phyloP scores from a whole-genome alignment of 2,329 filamentous ascomycete genomes.

The Trichoderma sp. region DNA sequence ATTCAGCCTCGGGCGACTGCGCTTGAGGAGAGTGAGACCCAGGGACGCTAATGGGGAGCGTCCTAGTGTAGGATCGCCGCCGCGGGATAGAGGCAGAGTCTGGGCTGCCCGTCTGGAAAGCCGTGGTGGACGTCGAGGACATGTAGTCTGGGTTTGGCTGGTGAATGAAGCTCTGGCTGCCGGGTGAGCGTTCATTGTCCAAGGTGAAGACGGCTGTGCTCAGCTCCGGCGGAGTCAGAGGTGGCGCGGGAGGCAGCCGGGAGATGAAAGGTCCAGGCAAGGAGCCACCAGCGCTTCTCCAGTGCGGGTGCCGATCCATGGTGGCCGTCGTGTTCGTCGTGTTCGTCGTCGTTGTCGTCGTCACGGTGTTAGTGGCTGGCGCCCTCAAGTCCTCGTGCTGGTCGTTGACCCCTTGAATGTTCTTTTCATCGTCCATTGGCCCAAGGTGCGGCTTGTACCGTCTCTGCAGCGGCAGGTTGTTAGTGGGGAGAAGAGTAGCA shows the following conservation, averaged over 20 bases:
- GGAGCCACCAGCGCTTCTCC: slow-evolving; percentile 27
- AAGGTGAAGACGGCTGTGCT: slow-evolving; percentile 43
- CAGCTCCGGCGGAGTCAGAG: slow-evolving; percentile 48
- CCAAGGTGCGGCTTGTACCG: slow-evolving; percentile 24
- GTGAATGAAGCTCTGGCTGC: slow-evolving; percentile 41
- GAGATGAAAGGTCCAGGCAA: slow-evolving; percentile 33
- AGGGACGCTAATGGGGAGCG: slow-evolving; percentile 37
- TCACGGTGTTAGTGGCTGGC: slow-evolving; percentile 1
- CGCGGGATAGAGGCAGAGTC: slow-evolving; percentile 35
- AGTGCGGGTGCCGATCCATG: slow-evolving; percentile 29
- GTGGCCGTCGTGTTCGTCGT: background rate
- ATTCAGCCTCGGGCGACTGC: slow-evolving; percentile 24
- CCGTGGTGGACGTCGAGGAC: slow-evolving; percentile 33
- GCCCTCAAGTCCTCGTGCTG: background rate
- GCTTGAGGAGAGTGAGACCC: slow-evolving; percentile 24
- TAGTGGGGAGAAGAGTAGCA: slow-evolving; percentile 19
- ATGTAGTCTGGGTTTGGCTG: slow-evolving; percentile 51
- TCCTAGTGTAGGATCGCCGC: slow-evolving; percentile 43
- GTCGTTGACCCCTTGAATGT: slow-evolving; percentile 19
- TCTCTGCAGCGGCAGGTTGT: slow-evolving; percentile 24
- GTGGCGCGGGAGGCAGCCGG: slow-evolving; percentile 44
- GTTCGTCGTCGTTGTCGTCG: slow-evolving; percentile 19
- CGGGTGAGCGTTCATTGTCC: slow-evolving; percentile 36
- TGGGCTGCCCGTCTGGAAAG: slow-evolving; percentile 28
- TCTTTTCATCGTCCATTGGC: slow-evolving; percentile 31